Evolutionary conservation across 2,329 filamentous ascomycete genomes (phyloP), one percentile per base, ranked within the genome.

Genomic region (Lasiodiplodia sp.): DNA sequence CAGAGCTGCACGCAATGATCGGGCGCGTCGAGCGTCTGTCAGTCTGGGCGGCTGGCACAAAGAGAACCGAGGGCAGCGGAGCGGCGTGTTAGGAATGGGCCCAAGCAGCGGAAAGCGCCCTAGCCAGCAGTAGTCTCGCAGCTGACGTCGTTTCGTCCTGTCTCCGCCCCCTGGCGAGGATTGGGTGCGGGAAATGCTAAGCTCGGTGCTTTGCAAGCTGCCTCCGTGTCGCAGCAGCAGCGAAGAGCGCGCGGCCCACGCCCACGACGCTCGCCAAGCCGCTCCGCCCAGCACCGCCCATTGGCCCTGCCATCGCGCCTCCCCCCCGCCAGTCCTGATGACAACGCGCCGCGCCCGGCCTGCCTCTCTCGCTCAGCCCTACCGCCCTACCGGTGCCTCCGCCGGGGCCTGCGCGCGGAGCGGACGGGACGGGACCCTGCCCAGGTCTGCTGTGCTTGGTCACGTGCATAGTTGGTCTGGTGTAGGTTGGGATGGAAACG

Each of bases 21-120:
- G 49, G 76, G 77, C 78, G 78, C 77, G 77, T 78, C 75, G 76
- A 78, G 76, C 75, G 73, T 64, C 60, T 64, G 72, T 76, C 77
- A 75, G 77, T 72, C 76, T 76, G 74, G 75, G 72, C 76, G 66
- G 77, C 77, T 77, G 74, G 72, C 71, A 68, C 38, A 64, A 56
- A 68, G 67, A 68, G 60, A 68, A 65, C 60, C 67, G 70, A 66
- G 67, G 67, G 67, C 58, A 67, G 62, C 68, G 70, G 71, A 70
- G 71, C 66, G 70, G 73, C 72, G 70, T 63, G 62, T 70, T 74
- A 73, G 73, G 75, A 67, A 75, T 69, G 71, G 72, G 71, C 71
- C 73, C 70, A 73, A 64, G 71, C 72, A 73, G 71, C 74, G 74
- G 68, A 72, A 72, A 40, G 60, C 60, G 60, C 60, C 31, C 47